A percentile compares a stretch with the other conserved stretches of the same genome.
phyloP scores from a whole-genome alignment of 768 basidiomycete genomes.

The Leucosporidium scottii region DNA sequence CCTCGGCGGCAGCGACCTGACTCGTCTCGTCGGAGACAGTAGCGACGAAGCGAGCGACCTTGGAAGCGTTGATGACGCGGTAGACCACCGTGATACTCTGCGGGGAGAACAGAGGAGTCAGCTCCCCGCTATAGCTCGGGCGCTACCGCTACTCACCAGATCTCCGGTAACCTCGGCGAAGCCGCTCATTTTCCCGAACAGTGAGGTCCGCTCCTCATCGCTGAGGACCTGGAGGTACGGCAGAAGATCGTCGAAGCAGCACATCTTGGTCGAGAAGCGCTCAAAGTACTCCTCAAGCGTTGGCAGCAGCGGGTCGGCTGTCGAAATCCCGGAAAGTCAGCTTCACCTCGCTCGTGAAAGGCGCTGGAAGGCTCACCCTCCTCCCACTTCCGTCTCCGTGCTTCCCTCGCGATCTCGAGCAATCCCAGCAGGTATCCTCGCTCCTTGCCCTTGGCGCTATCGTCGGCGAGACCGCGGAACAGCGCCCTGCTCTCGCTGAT shows the following conservation, averaged over 20 bases:
- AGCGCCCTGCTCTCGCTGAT: not conserved
- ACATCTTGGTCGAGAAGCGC: slow-evolving; percentile 68
- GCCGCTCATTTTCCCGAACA: slow-evolving; percentile 47
- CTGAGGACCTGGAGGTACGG: slow-evolving; percentile 53
- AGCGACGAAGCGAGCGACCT: slow-evolving; percentile 58
- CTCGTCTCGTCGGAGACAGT: slow-evolving; percentile 48
- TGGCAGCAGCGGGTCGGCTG: slow-evolving; percentile 14
- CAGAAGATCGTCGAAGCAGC: slow-evolving; percentile 77
- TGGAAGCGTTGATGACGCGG: slow-evolving; percentile 64
- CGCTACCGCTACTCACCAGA: slow-evolving; percentile 39
- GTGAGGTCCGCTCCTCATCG: slow-evolving; percentile 50
- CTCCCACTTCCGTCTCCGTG: slow-evolving; percentile 18
- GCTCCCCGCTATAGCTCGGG: slow-evolving; percentile 14
- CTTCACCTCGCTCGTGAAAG: slow-evolving; percentile 36
- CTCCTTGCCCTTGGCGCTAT: slow-evolving; percentile 50
- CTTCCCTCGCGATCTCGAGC: slow-evolving; percentile 59
- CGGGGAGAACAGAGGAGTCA: slow-evolving; percentile 33
- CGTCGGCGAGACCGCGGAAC: slow-evolving; percentile 15
- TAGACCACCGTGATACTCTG: slow-evolving; percentile 52
- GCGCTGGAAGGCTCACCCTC: slow-evolving; percentile 40
- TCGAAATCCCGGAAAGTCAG: slow-evolving; percentile 34
- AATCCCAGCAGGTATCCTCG: slow-evolving; percentile 66
- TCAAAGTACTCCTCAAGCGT: slow-evolving; percentile 64
- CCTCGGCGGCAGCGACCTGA: slow-evolving; percentile 52
- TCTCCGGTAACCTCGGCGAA: not conserved